A percentile compares a stretch with the other conserved stretches of the same genome.
phyloP scores from a whole-genome alignment of 2,329 filamentous ascomycete species.

The Colletotrichum gigasporum region DNA sequence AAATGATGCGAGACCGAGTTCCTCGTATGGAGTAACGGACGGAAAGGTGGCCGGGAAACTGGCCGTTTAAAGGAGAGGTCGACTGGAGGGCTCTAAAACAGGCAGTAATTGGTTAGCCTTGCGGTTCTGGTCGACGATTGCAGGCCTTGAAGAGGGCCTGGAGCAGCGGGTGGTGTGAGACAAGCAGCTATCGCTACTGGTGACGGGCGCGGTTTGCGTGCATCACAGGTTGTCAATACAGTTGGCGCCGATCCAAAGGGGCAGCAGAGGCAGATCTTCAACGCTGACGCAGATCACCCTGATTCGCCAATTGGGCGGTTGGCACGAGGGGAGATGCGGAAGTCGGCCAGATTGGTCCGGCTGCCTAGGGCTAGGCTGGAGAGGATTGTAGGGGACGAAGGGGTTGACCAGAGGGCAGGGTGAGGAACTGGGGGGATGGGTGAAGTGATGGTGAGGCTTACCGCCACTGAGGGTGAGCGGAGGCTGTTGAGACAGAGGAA shows the following conservation, averaged over 20 bases:
- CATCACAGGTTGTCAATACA: conserved; percentile 36
- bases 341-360: conserved; percentile 6
- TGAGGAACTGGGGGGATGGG: not conserved
- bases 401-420: conserved; percentile 35
- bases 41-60: conserved; percentile 54
- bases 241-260: conserved; percentile 27
- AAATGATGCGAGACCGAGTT: conserved; percentile 50
- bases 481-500: conserved; percentile 52
- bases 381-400: conserved; percentile 34
- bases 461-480: conserved; percentile 52
- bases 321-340: conserved; percentile 37
- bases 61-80: conserved; percentile 57
- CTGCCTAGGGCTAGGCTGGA: conserved; percentile 19
- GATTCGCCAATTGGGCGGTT: conserved; percentile 36
- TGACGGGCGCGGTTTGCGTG: conserved; percentile 31
- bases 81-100: conserved; percentile 52
- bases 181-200: conserved; percentile 10
- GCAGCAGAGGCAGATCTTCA: conserved; percentile 11
- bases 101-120: conserved; percentile 47
- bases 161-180: conserved; percentile 22
- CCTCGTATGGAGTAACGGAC: conserved; percentile 39
- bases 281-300: not conserved
- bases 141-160: conserved; percentile 30
- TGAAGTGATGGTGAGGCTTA: conserved; percentile 52
- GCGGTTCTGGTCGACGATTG: conserved; percentile 27